A percentile compares a stretch with the other conserved stretches of the same genome.
Conservation (phyloP, 345 rosid species). For the Abelmoschus esculentus region DNA sequence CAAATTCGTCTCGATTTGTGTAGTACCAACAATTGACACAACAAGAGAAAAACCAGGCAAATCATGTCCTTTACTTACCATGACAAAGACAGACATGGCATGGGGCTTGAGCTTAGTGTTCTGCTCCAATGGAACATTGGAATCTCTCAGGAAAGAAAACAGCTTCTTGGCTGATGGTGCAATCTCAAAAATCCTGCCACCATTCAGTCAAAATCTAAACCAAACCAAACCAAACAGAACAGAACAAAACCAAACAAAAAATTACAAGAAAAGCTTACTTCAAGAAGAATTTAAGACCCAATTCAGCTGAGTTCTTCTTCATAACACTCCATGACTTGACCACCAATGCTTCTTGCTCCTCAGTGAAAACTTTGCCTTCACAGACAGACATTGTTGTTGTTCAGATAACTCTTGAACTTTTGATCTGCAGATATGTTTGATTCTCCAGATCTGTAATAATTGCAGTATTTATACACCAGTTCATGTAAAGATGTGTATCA, state of each 20-base stretch:
- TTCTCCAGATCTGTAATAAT: no score
- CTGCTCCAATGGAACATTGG: slow-evolving; percentile 50
- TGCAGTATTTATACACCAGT: no score
- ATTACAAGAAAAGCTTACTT: slow-evolving; percentile 30
- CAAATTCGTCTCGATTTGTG: no score
- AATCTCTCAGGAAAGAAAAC: slow-evolving; percentile 64
- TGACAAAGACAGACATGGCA: slow-evolving; percentile 71
- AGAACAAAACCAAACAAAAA: not conserved
- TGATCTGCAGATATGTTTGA: no score
- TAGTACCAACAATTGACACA: no score
- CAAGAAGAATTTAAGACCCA: slow-evolving; percentile 67
- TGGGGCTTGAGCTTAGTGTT: slow-evolving; percentile 75
- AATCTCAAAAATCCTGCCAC: slow-evolving; percentile 67
- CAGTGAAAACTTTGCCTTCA: slow-evolving; percentile 31
- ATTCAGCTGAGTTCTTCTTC: slow-evolving; percentile 64
- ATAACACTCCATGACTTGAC: slow-evolving; percentile 68
- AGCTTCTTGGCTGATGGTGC: slow-evolving; percentile 70
- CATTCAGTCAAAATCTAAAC: not conserved
- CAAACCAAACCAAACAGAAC: not conserved
- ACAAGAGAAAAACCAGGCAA: no score
- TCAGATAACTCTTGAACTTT: not conserved
- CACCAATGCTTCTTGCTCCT: slow-evolving; percentile 76
- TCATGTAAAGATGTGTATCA: not conserved
- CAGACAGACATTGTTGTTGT: not conserved
- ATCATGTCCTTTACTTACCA: slow-evolving; percentile 26